Base-by-base conservation (phyloP, 2,329 filamentous ascomycete genomes). In the Gaeumannomyces sp. region DNA sequence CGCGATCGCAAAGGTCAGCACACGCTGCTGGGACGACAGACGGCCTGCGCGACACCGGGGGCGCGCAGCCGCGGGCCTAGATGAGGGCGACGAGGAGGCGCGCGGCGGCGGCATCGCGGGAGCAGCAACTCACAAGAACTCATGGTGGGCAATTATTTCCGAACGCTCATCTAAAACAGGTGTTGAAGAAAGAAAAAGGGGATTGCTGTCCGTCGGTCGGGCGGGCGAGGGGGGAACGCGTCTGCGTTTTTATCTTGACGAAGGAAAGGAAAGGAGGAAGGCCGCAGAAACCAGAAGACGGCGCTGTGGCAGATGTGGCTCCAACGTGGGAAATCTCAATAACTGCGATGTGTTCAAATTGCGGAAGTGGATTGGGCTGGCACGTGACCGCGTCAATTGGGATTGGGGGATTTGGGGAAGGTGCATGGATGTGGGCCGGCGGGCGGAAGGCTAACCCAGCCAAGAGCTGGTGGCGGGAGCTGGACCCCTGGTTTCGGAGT, bases 71-170 rank as follows among this genome's bases (percentile, higher is more conserved):
- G 45, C 10, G 3, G 45, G 3, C 7, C 7, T 10, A 25, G 22
- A 4, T 22, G 19, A 25, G 45, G 19, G 28, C 60, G 14, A 25
- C 60, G 28, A 35, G 31, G 63, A 50, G 50, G 61, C n/a, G 58
- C 63, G 60, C 33, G 22, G 38, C 16, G 38, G 38, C 35, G 62
- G n/a, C 29, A n/a, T 57, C 14, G n/a, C n/a, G 62, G 59, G 65
- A n/a, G 60, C 57, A 58, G 63, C 57, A 62, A 83, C 81, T 83
- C 78, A 83, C 81, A 76, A 74, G 80, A 83, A 81, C 81, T 83
- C 81, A 83, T 83, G 75, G 71, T 82, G 80, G 76, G 74, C 71
- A 66, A 69, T 70, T 66, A 67, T 67, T 65, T 62, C 64, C 29
- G 65, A 57, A 29, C 62, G 62, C 64, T 67, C 64, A 67, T 66